Base-by-base conservation (phyloP, 495 filamentous ascomycete genomes). In the Xylaria scruposa region DNA sequence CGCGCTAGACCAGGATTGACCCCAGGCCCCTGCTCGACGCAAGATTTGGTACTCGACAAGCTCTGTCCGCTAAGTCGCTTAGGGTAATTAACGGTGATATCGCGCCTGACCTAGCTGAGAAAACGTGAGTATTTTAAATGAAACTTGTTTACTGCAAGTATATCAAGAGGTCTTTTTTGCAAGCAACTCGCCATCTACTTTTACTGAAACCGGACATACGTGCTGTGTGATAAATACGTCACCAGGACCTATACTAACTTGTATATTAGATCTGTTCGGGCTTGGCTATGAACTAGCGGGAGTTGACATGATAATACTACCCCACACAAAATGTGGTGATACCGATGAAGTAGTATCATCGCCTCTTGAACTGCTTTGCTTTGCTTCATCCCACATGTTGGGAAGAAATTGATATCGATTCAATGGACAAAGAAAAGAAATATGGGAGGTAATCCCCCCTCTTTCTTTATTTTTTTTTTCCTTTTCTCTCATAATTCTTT, bases 1-100 rank as follows among this genome's bases (percentile, higher is more conserved):
- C 49, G 21, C 59, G 69, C 68, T 70, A 70, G 68, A 70, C 68
- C 59, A 59, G 60, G 68, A 64, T 44, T 7, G 15, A 31, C 36
- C 36, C 31, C 59, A 31, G 40, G 24, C 31, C 31, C 68, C 68
- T 51, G 47, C 15, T 15, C 58, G 21, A 36, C n/a, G 21, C 15
- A 19, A 19, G 47, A 36, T 19, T 44, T 56, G 13, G 54, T 42
- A 53, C 38, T 40, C 15, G 51, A 44, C 24, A 33, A 21, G 8
- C 47, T 29, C 46, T 33, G 17, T 17, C 53, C 36, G 51, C 66
- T 68, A 58, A 31, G 31, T 15, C 49, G 17, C 10, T 53, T 54
- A 13, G 64, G 47, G 64, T 44, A 67, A 21, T 54, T 0, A 13
- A 53, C n/a, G 26, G 7, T 54, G 46, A 19, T 54, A 40, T 42